Percentiles rank a stretch among this genome's conserved stretches.
phyloP scores from a whole-genome alignment of 192 early-diverging fungal genomes.

The Ambispora gerdemannii region DNA sequence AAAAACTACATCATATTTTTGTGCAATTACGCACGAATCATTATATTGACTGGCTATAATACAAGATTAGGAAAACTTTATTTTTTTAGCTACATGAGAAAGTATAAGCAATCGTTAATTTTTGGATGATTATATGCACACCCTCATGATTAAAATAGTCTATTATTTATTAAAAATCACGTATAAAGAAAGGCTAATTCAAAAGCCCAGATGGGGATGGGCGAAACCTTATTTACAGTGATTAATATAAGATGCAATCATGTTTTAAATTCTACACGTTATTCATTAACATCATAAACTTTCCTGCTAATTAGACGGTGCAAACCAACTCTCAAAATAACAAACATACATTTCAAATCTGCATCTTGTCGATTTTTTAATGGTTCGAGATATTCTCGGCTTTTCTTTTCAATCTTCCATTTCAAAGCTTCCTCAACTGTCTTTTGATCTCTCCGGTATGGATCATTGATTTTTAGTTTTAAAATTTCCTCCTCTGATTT shows the following conservation, averaged over 20 bases:
- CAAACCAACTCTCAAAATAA: too few species aligned
- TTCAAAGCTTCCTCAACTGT: constrained; percentile 10
- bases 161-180: neutral
- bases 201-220: too few species aligned
- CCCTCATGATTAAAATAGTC: too few species aligned
- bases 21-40: too few species aligned
- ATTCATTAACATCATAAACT: constrained; percentile 9
- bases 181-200: neutral
- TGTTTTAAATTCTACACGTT: constrained; percentile 14
- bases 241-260: too few species aligned
- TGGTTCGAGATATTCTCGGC: neutral
- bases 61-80: too few species aligned
- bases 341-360: constrained; percentile 5
- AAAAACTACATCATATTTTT: too few species aligned
- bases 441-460: neutral
- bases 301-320: constrained; percentile 17
- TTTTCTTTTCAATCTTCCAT: constrained; percentile 18
- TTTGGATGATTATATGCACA: too few species aligned
- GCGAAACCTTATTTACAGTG: too few species aligned
- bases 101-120: too few species aligned
- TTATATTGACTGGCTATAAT: too few species aligned
- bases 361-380: constrained; percentile 11
- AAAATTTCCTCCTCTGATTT: constrained; percentile 17
- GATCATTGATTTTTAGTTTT: constrained; percentile 18
- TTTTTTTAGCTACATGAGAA: too few species aligned